Percentiles rank a stretch among this genome's conserved stretches.
Evolutionary conservation across 768 basidiomycete species (phyloP).

Genomic region (Wakefieldia striispora): DNA sequence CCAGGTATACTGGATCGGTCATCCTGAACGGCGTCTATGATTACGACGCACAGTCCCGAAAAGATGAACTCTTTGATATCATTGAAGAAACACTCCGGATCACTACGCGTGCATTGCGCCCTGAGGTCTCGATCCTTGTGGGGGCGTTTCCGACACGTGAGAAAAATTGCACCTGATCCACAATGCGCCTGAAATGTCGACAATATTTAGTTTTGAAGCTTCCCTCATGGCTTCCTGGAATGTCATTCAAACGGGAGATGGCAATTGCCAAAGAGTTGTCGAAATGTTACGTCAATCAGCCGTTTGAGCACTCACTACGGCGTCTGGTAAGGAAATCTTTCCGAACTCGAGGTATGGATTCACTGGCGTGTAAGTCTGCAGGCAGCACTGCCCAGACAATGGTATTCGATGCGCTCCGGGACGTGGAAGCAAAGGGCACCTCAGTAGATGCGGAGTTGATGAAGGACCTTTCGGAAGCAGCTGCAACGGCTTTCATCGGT

Average conservation of each 20-base stretch:
- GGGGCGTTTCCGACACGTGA: constrained; percentile 17
- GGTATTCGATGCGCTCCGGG: constrained; percentile 18
- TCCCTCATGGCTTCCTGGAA: constrained; percentile 24
- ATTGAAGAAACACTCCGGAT: constrained; percentile 6
- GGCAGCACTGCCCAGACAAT: constrained; percentile 13
- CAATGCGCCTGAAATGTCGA: neutral
- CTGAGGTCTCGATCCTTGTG: constrained; percentile 18
- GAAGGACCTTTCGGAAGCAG: constrained; percentile 18
- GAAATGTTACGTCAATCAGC: constrained; percentile 14
- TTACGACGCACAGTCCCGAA: constrained; percentile 9
- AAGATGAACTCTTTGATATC: constrained; percentile 15
- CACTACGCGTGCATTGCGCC: constrained; percentile 10
- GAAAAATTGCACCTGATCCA: neutral
- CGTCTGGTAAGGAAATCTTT: constrained; percentile 13
- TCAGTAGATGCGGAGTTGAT: constrained; percentile 1
- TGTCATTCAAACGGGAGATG: constrained; percentile 24
- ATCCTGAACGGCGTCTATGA: constrained; percentile 23
- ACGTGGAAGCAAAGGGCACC: constrained; percentile 6
- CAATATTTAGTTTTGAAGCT: constrained; percentile 14
- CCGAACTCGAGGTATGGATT: neutral
- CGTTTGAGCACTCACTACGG: constrained; percentile 16
- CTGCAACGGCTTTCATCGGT: constrained; percentile 24
- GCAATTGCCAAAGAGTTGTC: constrained; percentile 9
- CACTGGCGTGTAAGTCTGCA: constrained; percentile 5
- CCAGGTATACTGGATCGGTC: constrained; percentile 20